phyloP scores from a whole-genome alignment of 768 basidiomycete genomes.

The Amylocystis lapponica region DNA sequence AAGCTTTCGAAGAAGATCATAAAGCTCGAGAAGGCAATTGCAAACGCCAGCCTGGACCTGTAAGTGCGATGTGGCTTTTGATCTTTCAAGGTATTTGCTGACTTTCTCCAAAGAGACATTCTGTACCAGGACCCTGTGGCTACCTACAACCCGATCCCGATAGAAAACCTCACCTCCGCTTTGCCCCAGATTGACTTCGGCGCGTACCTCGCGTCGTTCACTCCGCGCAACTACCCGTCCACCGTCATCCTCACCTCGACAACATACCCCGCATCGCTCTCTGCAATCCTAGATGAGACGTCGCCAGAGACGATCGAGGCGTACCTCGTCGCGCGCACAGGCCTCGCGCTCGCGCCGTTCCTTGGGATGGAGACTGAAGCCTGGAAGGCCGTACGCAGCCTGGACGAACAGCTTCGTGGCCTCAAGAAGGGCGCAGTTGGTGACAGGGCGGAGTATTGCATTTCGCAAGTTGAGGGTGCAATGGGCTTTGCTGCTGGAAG shows the following conservation, averaged over 20 bases:
- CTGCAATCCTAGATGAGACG: constrained; percentile 62
- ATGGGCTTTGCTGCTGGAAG: constrained; percentile 89
- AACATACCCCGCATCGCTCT: constrained; percentile 62
- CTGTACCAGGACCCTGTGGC: constrained; percentile 75
- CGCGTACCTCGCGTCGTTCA: constrained; percentile 82
- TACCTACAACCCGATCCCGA: constrained; percentile 80
- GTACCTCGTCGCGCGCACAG: constrained; percentile 79
- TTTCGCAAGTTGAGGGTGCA: constrained; percentile 59
- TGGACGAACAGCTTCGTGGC: constrained; percentile 72
- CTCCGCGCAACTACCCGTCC: constrained; percentile 68
- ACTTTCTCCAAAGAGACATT: constrained; percentile 44
- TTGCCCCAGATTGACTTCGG: constrained; percentile 77
- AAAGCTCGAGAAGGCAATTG: constrained; percentile 72
- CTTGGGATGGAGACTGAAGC: constrained; percentile 73
- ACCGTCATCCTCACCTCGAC: constrained; percentile 82
- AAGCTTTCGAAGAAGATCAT: constrained; percentile 69
- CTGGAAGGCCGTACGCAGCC: constrained; percentile 66
- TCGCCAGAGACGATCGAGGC: constrained; percentile 71
- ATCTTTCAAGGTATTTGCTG: background rate
- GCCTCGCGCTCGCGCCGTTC: constrained; percentile 59
- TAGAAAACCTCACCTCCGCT: constrained; percentile 61
- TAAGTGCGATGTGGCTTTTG: constrained; percentile 29
- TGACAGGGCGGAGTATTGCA: constrained; percentile 81
- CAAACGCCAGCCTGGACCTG: constrained; percentile 76
- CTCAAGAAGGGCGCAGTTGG: constrained; percentile 83